Conservation (phyloP, 345 rosid species). For the Camelina sativa region DNA sequence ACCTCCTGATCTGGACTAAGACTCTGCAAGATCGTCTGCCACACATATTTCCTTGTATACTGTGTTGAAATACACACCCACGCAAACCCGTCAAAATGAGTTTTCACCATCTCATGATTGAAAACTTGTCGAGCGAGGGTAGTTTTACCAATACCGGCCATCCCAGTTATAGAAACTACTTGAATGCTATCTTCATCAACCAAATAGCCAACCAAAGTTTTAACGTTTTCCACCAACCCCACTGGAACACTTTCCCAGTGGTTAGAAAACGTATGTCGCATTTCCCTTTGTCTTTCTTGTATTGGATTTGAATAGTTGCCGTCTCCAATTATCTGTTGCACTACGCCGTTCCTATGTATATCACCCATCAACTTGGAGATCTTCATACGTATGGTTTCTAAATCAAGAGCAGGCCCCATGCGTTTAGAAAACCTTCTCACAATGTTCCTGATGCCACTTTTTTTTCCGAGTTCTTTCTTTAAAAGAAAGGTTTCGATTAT, state of each 20-base stretch:
- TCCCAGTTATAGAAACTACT: conserved; percentile 51
- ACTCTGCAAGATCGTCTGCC: conserved; percentile 41
- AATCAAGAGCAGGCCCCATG: not conserved
- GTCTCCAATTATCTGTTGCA: too few species aligned
- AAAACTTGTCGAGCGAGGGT: conserved; percentile 48
- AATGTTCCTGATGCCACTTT: not conserved
- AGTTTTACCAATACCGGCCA: conserved; percentile 65
- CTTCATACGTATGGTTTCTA: conserved; percentile 10
- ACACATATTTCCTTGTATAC: conserved; percentile 32
- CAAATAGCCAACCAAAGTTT: conserved; percentile 36
- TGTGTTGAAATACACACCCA: conserved; percentile 54
- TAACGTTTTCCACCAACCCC: too few species aligned
- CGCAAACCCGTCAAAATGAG: conserved; percentile 34
- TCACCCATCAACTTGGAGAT: too few species aligned
- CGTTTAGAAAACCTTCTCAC: not conserved
- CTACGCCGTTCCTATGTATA: too few species aligned
- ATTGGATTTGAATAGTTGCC: too few species aligned
- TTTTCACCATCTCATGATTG: conserved; percentile 27
- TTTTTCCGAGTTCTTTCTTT: not conserved
- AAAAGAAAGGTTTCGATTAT: conserved; percentile 37
- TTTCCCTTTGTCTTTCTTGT: conserved; percentile 2
- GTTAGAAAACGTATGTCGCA: too few species aligned
- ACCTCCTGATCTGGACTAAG: not conserved
- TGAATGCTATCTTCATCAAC: conserved; percentile 14
- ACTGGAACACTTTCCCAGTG: too few species aligned